These are phyloP conservation scores for Cryptosporidium andersoni DNA, from an alignment of 169 alveolate genomes.

Conservation along the genomic window DNA sequence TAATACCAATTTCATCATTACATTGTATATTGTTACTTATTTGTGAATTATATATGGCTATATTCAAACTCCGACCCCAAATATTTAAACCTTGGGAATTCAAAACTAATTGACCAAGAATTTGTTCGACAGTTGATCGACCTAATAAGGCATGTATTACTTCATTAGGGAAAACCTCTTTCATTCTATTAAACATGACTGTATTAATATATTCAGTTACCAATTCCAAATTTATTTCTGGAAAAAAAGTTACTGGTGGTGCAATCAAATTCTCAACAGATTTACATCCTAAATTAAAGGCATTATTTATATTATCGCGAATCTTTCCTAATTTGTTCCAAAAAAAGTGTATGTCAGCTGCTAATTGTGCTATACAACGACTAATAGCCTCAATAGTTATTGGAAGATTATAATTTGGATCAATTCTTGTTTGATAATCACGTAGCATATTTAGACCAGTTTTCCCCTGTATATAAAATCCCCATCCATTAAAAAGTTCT, in stretches of 20 bases:
- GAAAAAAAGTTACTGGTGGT: conserved; percentile 71
- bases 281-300: conserved; percentile 29
- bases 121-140: conserved; percentile 41
- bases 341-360: conserved; percentile 71
- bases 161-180: conserved; percentile 5
- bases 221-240: conserved; percentile 60
- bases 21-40: not conserved
- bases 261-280: conserved; percentile 71
- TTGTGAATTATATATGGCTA: not conserved
- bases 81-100: conserved; percentile 72
- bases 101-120: conserved; percentile 70
- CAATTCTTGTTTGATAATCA: conserved; percentile 40
- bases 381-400: conserved; percentile 74
- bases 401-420: conserved; percentile 53
- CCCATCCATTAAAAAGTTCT: conserved; percentile 45
- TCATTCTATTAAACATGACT: conserved; percentile 26
- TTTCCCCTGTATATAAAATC: conserved; percentile 20
- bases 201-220: conserved; percentile 34
- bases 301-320: conserved; percentile 15
- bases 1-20: conserved; percentile 17
- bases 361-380: conserved; percentile 73
- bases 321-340: conserved; percentile 38
- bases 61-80: conserved; percentile 63
- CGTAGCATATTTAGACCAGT: conserved; percentile 8
- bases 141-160: conserved; percentile 37